Evolutionary conservation across 495 filamentous ascomycete species (phyloP), one percentile per base, ranked within the genome.

Genomic region (Hamigera avellanea): DNA sequence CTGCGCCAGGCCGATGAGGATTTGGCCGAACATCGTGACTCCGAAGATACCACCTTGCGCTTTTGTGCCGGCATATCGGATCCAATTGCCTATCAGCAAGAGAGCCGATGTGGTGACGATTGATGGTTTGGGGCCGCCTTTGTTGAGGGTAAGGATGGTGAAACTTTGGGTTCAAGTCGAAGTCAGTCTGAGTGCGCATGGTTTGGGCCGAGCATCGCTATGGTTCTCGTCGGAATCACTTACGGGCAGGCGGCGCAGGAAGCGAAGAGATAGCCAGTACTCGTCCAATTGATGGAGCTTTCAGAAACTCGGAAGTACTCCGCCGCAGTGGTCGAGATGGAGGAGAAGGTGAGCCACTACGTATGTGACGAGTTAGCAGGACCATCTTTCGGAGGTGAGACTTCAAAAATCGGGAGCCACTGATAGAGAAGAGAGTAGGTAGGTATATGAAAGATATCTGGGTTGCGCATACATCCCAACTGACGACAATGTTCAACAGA

Each of bases 331-430:
- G 76, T 75, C 9, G 85, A 86, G 26, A 93, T 78, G 21, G 91
- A 77, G 6, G 89, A 79, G 62, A 86, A 98, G 19, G 88, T 91
- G 42, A 98, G 72, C 89, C 89, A 96, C 83, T 89, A 36, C 29
- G 14, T 9, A 18, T n/a, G 19, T n/a, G 14, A 45, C 17, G 23
- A 13, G 3, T 13, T 23, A 12, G n/a, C 15, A 15, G 9, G 13
- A 6, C 6, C 14, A 25, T 7, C 21, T 12, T 15, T 26, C 28
- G 33, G 15, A 12, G 9, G 9, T 1, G 3, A 4, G 16, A 15
- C 26, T 30, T n/a, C 25, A 6, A 15, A 4, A 15, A 4, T 13
- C 28, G n/a, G 6, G 12, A 4, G 14, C 4, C 6, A 13, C n/a
- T 15, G 28, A 30, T 12, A 30, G 28, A 6, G 6, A 13, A 13